phyloP scores from a whole-genome alignment of 805 yeast genomes.

The Wickerhamomyces bisporus region DNA sequence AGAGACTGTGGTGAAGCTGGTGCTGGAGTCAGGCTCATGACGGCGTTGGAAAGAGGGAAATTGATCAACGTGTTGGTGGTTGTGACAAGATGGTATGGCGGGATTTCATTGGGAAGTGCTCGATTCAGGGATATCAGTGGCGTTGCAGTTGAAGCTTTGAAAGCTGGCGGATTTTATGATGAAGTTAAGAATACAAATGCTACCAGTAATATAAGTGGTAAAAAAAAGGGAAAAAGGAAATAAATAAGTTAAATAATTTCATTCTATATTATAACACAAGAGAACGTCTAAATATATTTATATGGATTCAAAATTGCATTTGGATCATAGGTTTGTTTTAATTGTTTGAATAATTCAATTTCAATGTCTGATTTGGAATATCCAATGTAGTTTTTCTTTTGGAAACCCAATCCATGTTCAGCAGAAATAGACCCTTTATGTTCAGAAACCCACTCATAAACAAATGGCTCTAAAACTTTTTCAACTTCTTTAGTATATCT shows the following conservation, averaged over 20 bases:
- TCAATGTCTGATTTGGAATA: constrained; percentile 76
- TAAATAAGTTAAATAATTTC: not conserved
- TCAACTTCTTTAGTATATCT: constrained; percentile 78
- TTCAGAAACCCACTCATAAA: constrained; percentile 77
- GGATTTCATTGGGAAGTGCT: constrained; percentile 64
- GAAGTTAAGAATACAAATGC: not conserved
- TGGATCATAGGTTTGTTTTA: constrained; percentile 86
- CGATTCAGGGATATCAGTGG: constrained; percentile 64
- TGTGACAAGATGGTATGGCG: constrained; percentile 82
- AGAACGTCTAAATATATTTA: constrained; percentile 77
- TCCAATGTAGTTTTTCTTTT: constrained; percentile 83
- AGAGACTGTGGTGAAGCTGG: constrained; percentile 73
- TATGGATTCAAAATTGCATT: constrained; percentile 91
- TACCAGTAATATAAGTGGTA: not conserved
- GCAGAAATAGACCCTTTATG: constrained; percentile 89
- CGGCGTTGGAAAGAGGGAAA: constrained; percentile 44
- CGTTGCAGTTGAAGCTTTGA: constrained; percentile 48
- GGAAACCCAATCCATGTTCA: constrained; percentile 97
- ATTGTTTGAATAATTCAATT: constrained; percentile 66
- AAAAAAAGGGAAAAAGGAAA: constrained; percentile 4
- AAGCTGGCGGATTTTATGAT: constrained; percentile 29
- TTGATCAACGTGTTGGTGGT: constrained; percentile 55
- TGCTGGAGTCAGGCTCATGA: constrained; percentile 58
- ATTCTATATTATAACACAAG: too few species aligned
- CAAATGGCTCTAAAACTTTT: constrained; percentile 82